These are phyloP conservation scores for Salix udensis DNA, from an alignment of 345 rosid genomes.

Conservation along the genomic window DNA sequence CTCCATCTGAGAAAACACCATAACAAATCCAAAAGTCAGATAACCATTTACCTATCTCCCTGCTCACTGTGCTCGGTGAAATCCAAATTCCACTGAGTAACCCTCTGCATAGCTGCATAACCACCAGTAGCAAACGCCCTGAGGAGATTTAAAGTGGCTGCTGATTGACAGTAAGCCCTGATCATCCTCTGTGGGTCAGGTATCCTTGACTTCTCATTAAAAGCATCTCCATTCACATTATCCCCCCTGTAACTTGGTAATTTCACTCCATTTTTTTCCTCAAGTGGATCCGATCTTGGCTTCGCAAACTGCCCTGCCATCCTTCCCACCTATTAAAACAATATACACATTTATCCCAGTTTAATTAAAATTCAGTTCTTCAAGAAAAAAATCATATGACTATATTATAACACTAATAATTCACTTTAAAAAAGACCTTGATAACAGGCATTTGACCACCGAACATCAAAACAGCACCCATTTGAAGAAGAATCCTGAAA, in stretches of 20 bases:
- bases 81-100: conserved; percentile 31
- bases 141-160: conserved; percentile 30
- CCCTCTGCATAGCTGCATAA: conserved; percentile 33
- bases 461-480: conserved; percentile 30
- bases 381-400: neutral
- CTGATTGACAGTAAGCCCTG: conserved; percentile 30
- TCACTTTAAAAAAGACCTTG: conserved; percentile 8
- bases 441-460: conserved; percentile 34
- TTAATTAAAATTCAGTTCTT: neutral
- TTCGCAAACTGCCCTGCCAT: conserved; percentile 34
- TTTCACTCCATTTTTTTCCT: conserved; percentile 29
- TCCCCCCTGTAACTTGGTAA: conserved; percentile 31
- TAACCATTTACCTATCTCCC: conserved; percentile 21
- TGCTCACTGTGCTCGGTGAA: conserved; percentile 29
- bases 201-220: conserved; percentile 23
- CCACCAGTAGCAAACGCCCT: conserved; percentile 32
- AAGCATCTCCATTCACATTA: conserved; percentile 26
- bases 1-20: neutral
- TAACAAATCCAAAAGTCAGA: neutral
- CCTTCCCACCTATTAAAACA: conserved; percentile 22
- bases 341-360: neutral
- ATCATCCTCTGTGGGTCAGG: conserved; percentile 33
- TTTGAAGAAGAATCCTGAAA: conserved; percentile 27
- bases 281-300: conserved; percentile 25
- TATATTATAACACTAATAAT: neutral